phyloP scores from a whole-genome alignment of 2,329 filamentous ascomycete species.

The Rhynchosporium secalis region DNA sequence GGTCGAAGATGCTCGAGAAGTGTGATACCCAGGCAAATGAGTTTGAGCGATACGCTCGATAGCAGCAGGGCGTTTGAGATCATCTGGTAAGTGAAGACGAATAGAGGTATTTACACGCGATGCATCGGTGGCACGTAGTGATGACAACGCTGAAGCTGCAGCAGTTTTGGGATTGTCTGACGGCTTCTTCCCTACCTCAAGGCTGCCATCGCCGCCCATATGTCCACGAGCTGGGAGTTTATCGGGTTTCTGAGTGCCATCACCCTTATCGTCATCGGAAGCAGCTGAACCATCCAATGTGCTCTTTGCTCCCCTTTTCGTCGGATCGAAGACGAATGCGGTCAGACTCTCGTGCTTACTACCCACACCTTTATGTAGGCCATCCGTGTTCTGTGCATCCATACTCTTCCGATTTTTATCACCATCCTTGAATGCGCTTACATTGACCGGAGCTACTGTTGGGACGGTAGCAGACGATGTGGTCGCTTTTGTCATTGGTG shows the following conservation, averaged over 20 bases:
- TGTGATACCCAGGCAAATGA: conserved; percentile 47
- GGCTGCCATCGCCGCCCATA: conserved; percentile 30
- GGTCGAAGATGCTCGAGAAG: conserved; percentile 59
- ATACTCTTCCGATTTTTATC: conserved; percentile 45
- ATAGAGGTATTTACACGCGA: conserved; percentile 36
- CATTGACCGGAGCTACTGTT: conserved; percentile 50
- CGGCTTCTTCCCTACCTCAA: conserved; percentile 35
- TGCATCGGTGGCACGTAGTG: conserved; percentile 37
- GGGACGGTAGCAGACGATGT: conserved; percentile 41
- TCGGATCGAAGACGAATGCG: conserved; percentile 28
- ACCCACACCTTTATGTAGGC: conserved; percentile 13
- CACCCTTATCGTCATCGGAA: conserved; percentile 26
- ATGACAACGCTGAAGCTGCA: conserved; percentile 36
- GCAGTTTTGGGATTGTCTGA: conserved; percentile 37
- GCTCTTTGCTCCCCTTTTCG: conserved; percentile 16
- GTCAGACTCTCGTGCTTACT: conserved; percentile 22
- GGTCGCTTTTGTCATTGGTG: conserved; percentile 38
- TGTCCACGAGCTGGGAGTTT: conserved; percentile 15
- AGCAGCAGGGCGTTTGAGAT: conserved; percentile 40
- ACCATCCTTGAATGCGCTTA: conserved; percentile 50
- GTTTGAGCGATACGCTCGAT: conserved; percentile 45
- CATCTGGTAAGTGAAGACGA: conserved; percentile 34
- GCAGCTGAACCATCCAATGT: conserved; percentile 31
- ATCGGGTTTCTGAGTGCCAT: conserved; percentile 6
- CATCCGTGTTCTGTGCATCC: conserved; percentile 30